Evolutionary conservation across 306 rosid genomes (phyloP), one percentile per base, ranked within the genome.

Genomic region (barrel medic (Medicago truncatula)): DNA sequence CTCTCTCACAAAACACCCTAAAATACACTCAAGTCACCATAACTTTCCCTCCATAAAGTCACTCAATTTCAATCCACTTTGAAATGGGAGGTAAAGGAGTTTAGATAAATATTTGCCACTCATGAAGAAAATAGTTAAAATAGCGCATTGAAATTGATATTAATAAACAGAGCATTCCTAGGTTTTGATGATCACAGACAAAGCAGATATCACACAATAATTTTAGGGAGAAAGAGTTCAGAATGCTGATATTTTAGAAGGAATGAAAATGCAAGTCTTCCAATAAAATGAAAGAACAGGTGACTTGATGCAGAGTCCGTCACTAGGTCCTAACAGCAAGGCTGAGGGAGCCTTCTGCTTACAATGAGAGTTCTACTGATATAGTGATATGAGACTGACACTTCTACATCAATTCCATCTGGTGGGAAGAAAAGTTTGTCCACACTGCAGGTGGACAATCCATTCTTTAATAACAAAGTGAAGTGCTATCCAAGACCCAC

Each of bases 361-460:
- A 46, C 20, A 60, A 36, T 59, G 54, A 43, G 71, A 70, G 28
- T 44, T 25, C 6, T n/a, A n/a, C n/a, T n/a, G n/a, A n/a, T n/a
- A n/a, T n/a, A n/a, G n/a, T n/a, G 15, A 70, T 78, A 70, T 49
- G n/a, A 41, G 47, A 39, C 72, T 70, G 56, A 60, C 64, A 70
- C 76, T 59, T 46, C 76, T 15, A 47, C 70, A 14, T 46, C 70
- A 68, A 70, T 20, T 34, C 54, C n/a, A 4, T 49, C n/a, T 38
- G 71, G 28, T 0, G 3, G 44, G 36, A 49, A 49, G 65, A 61
- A 62, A 17, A 61, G 38, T 49, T 34, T 23, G 21, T 65, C 79
- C 71, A 36, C 56, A n/a, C 41, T 7, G 40, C 60, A 34, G 16
- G 76, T 44, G 62, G 28, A 59, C 70, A 69, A 21, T 31, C 20